Conservation (phyloP, 345 rosid genomes). For the Ceriops zippeliana region DNA sequence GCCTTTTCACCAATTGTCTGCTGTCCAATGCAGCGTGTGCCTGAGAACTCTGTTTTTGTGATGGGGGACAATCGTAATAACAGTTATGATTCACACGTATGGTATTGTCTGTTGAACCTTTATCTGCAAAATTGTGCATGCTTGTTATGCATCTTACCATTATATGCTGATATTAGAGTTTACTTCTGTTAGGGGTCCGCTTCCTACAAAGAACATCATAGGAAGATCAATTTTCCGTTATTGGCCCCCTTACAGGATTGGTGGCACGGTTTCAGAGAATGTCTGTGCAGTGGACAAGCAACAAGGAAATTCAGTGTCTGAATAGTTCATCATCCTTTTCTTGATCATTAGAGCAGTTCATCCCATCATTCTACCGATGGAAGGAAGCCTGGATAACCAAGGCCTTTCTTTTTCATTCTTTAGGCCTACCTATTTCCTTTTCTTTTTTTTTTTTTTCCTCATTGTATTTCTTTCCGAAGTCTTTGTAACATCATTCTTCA, state of each 20-base stretch:
- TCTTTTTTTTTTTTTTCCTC: no score
- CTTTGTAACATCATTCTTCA: background rate
- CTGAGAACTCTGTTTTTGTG: constrained; percentile 79
- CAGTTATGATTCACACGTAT: constrained; percentile 91
- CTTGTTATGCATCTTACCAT: background rate
- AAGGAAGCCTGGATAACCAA: no score
- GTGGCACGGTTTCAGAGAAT: constrained; percentile 54
- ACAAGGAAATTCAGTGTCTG: constrained; percentile 27
- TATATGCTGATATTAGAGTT: constrained; percentile 4
- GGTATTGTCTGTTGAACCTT: constrained; percentile 42
- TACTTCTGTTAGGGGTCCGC: constrained; percentile 66
- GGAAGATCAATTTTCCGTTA: constrained; percentile 89
- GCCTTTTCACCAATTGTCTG: background rate
- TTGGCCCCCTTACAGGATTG: constrained; percentile 89
- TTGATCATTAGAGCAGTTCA: background rate
- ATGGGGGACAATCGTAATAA: constrained; percentile 99
- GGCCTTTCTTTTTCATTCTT: background rate
- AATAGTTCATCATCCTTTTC: constrained; percentile 1
- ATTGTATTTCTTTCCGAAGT: background rate
- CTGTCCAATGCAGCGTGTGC: constrained; percentile 51
- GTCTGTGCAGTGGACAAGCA: constrained; percentile 68
- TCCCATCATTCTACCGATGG: no score
- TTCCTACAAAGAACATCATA: constrained; percentile 81
- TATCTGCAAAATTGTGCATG: background rate
- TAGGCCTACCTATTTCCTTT: background rate